These are phyloP conservation scores for Diaporthe velutina DNA, from an alignment of 2,329 filamentous ascomycete genomes.

Conservation along the genomic window DNA sequence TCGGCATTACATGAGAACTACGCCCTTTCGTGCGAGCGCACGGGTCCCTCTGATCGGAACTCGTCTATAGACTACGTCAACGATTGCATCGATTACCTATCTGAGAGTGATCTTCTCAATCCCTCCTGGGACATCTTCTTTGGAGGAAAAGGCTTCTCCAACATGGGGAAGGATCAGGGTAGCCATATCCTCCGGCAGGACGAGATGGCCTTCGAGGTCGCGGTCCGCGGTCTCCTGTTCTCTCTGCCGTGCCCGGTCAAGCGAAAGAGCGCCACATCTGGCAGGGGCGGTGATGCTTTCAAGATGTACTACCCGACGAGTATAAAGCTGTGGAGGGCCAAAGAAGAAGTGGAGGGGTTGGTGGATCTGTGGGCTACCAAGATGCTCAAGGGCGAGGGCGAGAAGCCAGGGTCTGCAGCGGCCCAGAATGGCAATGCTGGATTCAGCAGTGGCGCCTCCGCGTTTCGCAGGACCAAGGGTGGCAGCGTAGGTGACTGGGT, in stretches of 20 bases:
- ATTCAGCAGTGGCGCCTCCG: constrained; percentile 55
- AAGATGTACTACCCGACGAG: constrained; percentile 95
- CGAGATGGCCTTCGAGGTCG: constrained; percentile 93
- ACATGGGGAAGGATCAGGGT: constrained; percentile 67
- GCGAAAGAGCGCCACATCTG: constrained; percentile 61
- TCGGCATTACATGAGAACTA: constrained; percentile 96
- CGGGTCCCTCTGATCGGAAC: constrained; percentile 60
- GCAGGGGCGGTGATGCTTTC: constrained; percentile 71
- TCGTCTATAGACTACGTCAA: constrained; percentile 83
- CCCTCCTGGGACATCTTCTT: constrained; percentile 79
- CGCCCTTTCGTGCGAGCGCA: constrained; percentile 80
- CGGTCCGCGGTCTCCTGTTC: constrained; percentile 88
- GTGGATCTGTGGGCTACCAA: constrained; percentile 77
- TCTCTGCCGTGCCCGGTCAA: constrained; percentile 89
- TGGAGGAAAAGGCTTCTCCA: constrained; percentile 67
- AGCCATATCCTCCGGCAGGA: constrained; percentile 88
- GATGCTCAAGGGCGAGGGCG: constrained; percentile 67
- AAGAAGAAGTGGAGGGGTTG: constrained; percentile 83
- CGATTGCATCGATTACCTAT: constrained; percentile 87
- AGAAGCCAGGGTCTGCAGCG: constrained; percentile 42
- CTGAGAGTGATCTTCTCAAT: constrained; percentile 87
- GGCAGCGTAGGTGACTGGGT: constrained; percentile 40
- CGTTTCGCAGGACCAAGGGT: constrained; percentile 60
- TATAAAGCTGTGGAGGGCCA: constrained; percentile 84
- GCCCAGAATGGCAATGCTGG: not conserved